Percentiles rank a stretch among this genome's conserved stretches.
These are phyloP conservation scores for Cyclotella cryptica DNA, from an alignment of 108 stramenopile species.

Conservation along the genomic window DNA sequence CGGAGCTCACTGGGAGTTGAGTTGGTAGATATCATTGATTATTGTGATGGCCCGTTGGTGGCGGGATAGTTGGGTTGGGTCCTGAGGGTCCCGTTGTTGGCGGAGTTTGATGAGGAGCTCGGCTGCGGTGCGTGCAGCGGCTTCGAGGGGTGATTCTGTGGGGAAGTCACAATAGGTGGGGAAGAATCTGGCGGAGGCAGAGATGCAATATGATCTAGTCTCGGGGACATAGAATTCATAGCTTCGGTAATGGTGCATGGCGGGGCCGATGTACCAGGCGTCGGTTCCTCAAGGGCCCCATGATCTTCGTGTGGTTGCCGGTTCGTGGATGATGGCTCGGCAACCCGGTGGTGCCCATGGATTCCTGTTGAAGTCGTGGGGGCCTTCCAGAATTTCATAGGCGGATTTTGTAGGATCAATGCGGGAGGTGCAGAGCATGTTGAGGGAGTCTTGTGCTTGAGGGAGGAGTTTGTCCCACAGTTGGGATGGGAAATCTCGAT, in stretches of 20 bases:
- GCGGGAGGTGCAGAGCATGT: slow-evolving; percentile 49
- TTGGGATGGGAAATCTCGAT: slow-evolving; percentile 5
- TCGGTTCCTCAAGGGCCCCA: slow-evolving; percentile 30
- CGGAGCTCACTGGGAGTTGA: background rate
- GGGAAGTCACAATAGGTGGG: slow-evolving; percentile 13
- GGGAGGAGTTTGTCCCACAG: slow-evolving; percentile 14
- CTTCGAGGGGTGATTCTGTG: slow-evolving; percentile 1
- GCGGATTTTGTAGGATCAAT: slow-evolving; percentile 56
- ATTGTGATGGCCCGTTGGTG: background rate
- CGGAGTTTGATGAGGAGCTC: background rate
- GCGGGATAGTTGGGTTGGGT: background rate
- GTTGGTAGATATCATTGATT: background rate
- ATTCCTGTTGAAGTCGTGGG: slow-evolving; percentile 41
- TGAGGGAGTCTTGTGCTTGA: slow-evolving; percentile 26
- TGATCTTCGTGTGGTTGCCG: slow-evolving; percentile 21
- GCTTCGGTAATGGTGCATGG: slow-evolving; percentile 35
- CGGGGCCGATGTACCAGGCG: slow-evolving; percentile 34
- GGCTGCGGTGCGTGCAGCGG: background rate
- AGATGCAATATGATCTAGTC: slow-evolving; percentile 21
- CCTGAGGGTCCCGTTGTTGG: background rate
- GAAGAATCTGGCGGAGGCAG: slow-evolving; percentile 6
- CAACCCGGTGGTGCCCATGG: slow-evolving; percentile 52
- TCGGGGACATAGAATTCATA: slow-evolving; percentile 19
- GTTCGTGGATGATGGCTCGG: slow-evolving; percentile 25
- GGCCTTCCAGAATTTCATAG: slow-evolving; percentile 28